These are phyloP conservation scores for Aspergillus eucalypticola DNA, from an alignment of 2,329 filamentous ascomycete genomes.

Conservation along the genomic window DNA sequence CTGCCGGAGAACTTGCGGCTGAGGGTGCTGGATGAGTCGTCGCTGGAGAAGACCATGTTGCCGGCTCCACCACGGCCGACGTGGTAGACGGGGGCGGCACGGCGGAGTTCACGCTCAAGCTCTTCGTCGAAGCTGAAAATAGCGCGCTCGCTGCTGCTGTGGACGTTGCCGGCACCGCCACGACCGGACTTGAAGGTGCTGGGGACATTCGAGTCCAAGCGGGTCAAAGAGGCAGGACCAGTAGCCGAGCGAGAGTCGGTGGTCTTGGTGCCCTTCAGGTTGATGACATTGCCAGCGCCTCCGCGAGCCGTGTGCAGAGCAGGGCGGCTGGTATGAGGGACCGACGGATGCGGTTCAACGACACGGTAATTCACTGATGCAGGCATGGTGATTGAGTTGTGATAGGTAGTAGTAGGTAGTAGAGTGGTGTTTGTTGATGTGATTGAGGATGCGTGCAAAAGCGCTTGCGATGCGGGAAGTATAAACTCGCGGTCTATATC, in stretches of 20 bases:
- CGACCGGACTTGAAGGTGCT: constrained; percentile 50
- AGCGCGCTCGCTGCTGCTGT: constrained; percentile 54
- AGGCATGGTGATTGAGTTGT: constrained; percentile 29
- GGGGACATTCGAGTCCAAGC: constrained; percentile 49
- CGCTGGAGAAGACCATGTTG: constrained; percentile 46
- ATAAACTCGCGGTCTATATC: neutral
- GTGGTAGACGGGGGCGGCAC: constrained; percentile 63
- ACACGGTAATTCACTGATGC: constrained; percentile 52
- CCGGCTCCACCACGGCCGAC: constrained; percentile 63
- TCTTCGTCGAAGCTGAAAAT: constrained; percentile 70
- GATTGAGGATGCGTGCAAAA: neutral
- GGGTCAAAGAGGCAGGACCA: constrained; percentile 53
- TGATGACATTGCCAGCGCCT: constrained; percentile 60
- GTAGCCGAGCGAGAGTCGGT: constrained; percentile 47
- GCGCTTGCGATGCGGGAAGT: neutral
- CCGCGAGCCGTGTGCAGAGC: constrained; percentile 57
- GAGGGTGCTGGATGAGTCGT: constrained; percentile 28
- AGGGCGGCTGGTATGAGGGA: constrained; percentile 49
- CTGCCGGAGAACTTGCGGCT: constrained; percentile 39
- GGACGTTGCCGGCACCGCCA: constrained; percentile 59
- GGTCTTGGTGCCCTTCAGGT: constrained; percentile 53
- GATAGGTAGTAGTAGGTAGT: constrained; percentile 12
- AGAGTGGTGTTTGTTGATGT: neutral
- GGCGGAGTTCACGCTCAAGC: constrained; percentile 57
- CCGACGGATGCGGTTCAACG: constrained; percentile 63